A percentile compares a stretch with the other conserved stretches of the same genome.
phyloP scores from a whole-genome alignment of 2,329 filamentous ascomycete species.

The Cladophialophora chaetospira region DNA sequence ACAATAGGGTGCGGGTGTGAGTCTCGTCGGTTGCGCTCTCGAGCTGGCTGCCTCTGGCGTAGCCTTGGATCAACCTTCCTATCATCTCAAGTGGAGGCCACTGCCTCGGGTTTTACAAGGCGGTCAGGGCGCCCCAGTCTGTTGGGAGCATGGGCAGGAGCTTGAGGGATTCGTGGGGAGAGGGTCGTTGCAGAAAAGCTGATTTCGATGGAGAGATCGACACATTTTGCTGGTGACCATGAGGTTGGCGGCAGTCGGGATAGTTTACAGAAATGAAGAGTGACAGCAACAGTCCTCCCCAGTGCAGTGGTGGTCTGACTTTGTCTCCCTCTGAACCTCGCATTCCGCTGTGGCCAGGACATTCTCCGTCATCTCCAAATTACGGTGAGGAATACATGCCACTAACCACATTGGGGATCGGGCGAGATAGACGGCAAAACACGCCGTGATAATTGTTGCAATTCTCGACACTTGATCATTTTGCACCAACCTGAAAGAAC shows the following conservation, averaged over 20 bases:
- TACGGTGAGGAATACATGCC: constrained; percentile 4
- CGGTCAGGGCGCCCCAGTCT: background rate
- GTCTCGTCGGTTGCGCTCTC: constrained; percentile 54
- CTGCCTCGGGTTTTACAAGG: background rate
- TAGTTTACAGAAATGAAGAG: background rate
- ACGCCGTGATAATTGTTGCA: no score
- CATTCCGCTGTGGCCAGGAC: background rate
- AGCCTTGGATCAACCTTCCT: constrained; percentile 30
- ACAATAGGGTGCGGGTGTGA: constrained; percentile 51
- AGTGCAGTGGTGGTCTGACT: constrained; percentile 2
- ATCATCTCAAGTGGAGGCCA: constrained; percentile 18
- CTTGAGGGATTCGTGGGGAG: background rate
- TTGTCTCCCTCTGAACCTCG: background rate
- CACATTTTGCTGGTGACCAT: constrained; percentile 7
- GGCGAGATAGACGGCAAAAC: no score
- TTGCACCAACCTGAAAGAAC: no score
- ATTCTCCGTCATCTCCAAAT: background rate
- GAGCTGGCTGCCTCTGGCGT: constrained; percentile 23
- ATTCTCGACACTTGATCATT: no score
- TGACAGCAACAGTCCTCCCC: background rate
- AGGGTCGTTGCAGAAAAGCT: constrained; percentile 1
- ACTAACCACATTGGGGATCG: background rate
- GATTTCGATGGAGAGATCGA: constrained; percentile 8
- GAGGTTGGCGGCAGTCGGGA: background rate
- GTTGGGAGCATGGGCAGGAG: background rate